Evolutionary conservation across 2,329 filamentous ascomycete species (phyloP).

Genomic region (Sclerotinia subarctica): DNA sequence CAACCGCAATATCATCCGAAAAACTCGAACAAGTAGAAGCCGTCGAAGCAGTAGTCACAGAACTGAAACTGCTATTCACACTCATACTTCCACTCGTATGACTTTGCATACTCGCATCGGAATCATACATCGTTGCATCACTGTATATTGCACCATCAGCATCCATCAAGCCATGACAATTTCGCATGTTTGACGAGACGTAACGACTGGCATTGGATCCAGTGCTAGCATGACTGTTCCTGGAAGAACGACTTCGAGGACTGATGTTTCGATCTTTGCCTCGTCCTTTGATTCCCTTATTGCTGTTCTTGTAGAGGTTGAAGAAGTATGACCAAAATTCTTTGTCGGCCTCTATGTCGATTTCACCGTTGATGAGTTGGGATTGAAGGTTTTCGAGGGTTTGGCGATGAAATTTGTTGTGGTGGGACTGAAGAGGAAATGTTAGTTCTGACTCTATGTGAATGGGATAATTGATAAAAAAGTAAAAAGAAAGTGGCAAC

Average conservation of each 20-base stretch:
- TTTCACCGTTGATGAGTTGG: conserved; percentile 60
- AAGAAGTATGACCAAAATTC: conserved; percentile 83
- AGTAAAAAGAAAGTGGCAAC: conserved; percentile 24
- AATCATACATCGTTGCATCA: conserved; percentile 11
- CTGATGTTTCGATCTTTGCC: conserved; percentile 75
- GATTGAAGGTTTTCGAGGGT: conserved; percentile 66
- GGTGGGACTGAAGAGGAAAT: background rate
- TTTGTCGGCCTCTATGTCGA: conserved; percentile 64
- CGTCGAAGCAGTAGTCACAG: background rate
- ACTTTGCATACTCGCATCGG: conserved; percentile 26
- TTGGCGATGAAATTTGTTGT: conserved; percentile 71
- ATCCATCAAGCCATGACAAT: conserved; percentile 27
- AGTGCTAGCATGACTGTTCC: background rate
- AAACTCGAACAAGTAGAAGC: conserved; percentile 1
- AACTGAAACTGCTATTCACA: conserved; percentile 1
- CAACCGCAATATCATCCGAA: background rate
- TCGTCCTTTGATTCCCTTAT: conserved; percentile 96
- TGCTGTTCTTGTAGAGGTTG: conserved; percentile 91
- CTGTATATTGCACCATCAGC: conserved; percentile 7
- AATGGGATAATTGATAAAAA: background rate
- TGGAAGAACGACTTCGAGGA: conserved; percentile 15
- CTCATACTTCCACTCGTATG: conserved; percentile 11
- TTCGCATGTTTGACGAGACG: conserved; percentile 13
- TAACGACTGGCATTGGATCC: conserved; percentile 11
- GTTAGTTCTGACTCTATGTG: background rate